Base-by-base conservation (phyloP, 331 rosid species). In the Malus hybrid region DNA sequence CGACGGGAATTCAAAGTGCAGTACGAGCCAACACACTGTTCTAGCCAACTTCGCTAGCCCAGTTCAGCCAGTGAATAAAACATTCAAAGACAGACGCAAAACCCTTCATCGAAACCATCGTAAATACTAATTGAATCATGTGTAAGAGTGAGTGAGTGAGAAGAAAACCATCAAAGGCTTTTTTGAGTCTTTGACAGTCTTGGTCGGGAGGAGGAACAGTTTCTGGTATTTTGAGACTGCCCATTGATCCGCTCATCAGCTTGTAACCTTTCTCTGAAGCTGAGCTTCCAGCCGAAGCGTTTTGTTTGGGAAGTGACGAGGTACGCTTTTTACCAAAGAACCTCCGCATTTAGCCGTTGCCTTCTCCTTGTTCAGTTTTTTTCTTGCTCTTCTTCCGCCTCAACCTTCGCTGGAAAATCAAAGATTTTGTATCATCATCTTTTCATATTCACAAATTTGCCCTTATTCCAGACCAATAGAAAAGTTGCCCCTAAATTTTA, bases 91-190 rank as follows among this genome's bases (percentile, higher is more conserved):
- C 29, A 63, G 55, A 10, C 71, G 24, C 20, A 59, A 10, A 56
- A 70, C 31, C 24, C 0, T 20, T 5, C 10, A 22, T 8, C 4
- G 12, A 6, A 61, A 50, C 19, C 19, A 6, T 1, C 62, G 13
- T 16, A 24, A 54, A 54, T 1, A 2, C 2, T 5, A 66, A 15
- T 27, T 48, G 15, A 15, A 46, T 28, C 72, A 69, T 16, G 33
- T 7, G 13, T 69, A 19, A 66, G 55, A 67, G 27, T 44, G 15
- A 42, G 61, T 71, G 77, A 77, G 11, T 42, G 29, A 55, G 86
- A 80, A 67, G 77, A 22, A 72, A 22, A 95, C 99, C 99, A 73
- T 92, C 80, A 71, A 90, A 83, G 73, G 99, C 89, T 18, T 80
- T 84, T 70, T 88, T 80, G 65, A 95, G 97, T 34, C 87, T 82